phyloP scores from a whole-genome alignment of 2,329 filamentous ascomycete species.

The Endothia cerciana region DNA sequence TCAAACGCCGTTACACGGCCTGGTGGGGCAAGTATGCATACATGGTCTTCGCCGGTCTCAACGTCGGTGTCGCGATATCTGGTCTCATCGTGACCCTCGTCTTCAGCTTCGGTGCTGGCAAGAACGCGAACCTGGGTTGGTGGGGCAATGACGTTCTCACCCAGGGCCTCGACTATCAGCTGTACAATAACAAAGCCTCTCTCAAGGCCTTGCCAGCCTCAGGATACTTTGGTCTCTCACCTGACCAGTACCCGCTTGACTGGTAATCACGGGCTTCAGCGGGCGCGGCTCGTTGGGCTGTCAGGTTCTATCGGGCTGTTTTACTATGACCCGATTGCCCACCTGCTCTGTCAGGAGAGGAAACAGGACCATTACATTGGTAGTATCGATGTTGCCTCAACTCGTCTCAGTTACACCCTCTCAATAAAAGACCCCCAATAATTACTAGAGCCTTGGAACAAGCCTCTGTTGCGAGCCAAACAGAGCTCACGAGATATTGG shows the following conservation, averaged over 20 bases:
- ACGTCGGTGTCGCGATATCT: slow-evolving; percentile 46
- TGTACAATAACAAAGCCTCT: slow-evolving; percentile 27
- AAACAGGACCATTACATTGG: too few species aligned
- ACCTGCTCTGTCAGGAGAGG: too few species aligned
- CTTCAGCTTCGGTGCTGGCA: slow-evolving; percentile 42
- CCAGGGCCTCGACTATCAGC: slow-evolving; percentile 39
- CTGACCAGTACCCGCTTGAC: slow-evolving; percentile 17
- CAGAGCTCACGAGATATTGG: background rate
- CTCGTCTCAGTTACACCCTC: too few species aligned
- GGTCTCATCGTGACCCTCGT: slow-evolving; percentile 50
- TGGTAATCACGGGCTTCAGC: background rate
- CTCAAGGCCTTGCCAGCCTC: slow-evolving; percentile 38
- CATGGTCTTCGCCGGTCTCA: slow-evolving; percentile 47
- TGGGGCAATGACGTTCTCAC: slow-evolving; percentile 51
- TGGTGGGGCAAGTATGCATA: slow-evolving; percentile 48
- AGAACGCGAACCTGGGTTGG: slow-evolving; percentile 41
- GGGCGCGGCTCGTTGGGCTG: background rate
- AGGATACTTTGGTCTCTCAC: slow-evolving; percentile 40
- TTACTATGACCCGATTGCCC: background rate
- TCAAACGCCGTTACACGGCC: slow-evolving; percentile 32
- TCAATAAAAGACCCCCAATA: too few species aligned
- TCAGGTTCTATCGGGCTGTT: background rate
- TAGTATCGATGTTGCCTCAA: background rate
- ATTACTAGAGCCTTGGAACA: too few species aligned
- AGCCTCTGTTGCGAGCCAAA: background rate